Evolutionary conservation across 768 basidiomycete genomes (phyloP).

Genomic region (Terana coerulea): DNA sequence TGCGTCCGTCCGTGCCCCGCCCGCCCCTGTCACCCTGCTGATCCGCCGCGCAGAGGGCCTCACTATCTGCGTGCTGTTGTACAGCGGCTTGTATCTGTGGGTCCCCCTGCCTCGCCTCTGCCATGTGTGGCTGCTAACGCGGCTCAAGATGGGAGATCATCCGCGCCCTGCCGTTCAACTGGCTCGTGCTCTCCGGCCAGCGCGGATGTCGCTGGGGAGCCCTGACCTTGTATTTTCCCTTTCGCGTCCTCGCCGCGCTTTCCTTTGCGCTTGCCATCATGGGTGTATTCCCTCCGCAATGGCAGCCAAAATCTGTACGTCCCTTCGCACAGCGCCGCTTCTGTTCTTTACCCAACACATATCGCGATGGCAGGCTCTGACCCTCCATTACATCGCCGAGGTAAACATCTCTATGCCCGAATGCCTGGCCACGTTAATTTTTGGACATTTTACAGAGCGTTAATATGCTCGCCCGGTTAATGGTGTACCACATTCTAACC

Average conservation of each 20-base stretch:
- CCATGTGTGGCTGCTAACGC: background rate
- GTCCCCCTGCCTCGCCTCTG: background rate
- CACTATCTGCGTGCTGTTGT: background rate
- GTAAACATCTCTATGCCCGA: background rate
- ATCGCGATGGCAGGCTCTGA: background rate
- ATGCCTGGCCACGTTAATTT: background rate
- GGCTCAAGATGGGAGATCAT: constrained; percentile 3
- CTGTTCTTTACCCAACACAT: background rate
- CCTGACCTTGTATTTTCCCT: background rate
- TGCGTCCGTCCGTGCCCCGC: background rate
- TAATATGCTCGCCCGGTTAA: background rate
- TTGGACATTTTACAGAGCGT: background rate
- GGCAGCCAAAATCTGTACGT: constrained; percentile 2
- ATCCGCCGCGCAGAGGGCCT: background rate
- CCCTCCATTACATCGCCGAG: background rate
- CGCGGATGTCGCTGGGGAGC: constrained; percentile 5
- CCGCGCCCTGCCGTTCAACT: background rate
- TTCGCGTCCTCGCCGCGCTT: background rate
- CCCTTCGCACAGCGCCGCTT: background rate
- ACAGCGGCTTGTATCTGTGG: constrained; percentile 3
- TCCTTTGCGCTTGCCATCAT: background rate
- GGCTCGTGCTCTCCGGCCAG: background rate
- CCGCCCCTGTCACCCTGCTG: background rate
- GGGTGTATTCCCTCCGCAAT: background rate
- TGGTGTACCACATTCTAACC: constrained; percentile 3